Conservation (phyloP, 352 stramenopile genomes). For the Salisapilia sapeloensis region DNA sequence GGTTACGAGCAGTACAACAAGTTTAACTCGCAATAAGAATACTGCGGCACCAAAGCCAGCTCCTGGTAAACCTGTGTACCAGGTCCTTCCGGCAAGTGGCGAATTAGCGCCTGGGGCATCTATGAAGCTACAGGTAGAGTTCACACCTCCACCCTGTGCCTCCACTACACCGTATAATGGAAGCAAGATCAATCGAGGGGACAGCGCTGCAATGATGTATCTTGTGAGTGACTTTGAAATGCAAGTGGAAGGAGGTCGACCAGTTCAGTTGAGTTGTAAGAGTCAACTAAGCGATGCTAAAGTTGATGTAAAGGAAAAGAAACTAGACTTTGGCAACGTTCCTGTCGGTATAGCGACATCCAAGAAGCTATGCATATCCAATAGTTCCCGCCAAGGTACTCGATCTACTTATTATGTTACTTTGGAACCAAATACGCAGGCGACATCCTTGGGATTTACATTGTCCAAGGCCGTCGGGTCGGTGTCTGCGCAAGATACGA, state of each 20-base stretch:
- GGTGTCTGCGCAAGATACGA: slow-evolving; percentile 27
- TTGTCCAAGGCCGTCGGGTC: slow-evolving; percentile 20
- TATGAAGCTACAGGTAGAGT: slow-evolving; percentile 15
- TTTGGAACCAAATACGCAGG: slow-evolving; percentile 24
- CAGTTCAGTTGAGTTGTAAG: slow-evolving; percentile 20
- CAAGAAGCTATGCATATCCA: slow-evolving; percentile 11
- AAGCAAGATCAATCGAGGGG: too few relatives aligned
- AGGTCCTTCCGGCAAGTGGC: too few relatives aligned
- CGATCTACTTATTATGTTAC: slow-evolving; percentile 34
- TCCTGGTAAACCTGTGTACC: slow-evolving; percentile 3
- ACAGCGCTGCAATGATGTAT: too few relatives aligned
- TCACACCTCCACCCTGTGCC: slow-evolving; percentile 22
- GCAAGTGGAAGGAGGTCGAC: slow-evolving; percentile 31
- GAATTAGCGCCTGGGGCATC: slow-evolving; percentile 16
- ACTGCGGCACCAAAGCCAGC: slow-evolving; percentile 9
- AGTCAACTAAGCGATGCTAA: slow-evolving; percentile 35
- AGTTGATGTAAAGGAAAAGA: slow-evolving; percentile 41
- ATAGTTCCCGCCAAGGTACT: slow-evolving; percentile 3
- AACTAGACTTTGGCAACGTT: slow-evolving; percentile 66
- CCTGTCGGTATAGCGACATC: slow-evolving; percentile 56
- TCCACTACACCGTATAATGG: too few relatives aligned
- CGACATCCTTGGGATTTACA: slow-evolving; percentile 16
- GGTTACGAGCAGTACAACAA: too few relatives aligned
- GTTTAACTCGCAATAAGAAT: too few relatives aligned
- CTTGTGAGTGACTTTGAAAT: slow-evolving; percentile 29